Evolutionary conservation across 495 filamentous ascomycete species (phyloP), one percentile per base, ranked within the genome.

Genomic region (Thermothielavioides terrestris): DNA sequence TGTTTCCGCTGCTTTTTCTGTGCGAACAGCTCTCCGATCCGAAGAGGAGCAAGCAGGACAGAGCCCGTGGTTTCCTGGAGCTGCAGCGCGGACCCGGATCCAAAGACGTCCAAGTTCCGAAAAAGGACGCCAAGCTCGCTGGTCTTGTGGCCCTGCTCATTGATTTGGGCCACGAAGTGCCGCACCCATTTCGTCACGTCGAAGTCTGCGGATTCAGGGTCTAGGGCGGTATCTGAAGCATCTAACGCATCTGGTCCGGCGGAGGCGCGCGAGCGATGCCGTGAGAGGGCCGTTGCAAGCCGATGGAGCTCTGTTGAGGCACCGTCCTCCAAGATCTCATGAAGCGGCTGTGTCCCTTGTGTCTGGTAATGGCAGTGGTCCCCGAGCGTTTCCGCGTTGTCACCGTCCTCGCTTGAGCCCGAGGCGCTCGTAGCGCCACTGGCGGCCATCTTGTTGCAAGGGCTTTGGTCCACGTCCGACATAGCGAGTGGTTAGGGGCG

Each of bases 1-100:
- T 86, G 69, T 43, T 61, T 63, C 5, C 26, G 51, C 27, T 52
- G 30, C 34, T 54, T 54, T 15, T 59, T 59, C 11, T 55, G 56
- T 10, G 65, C 62, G 7, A 79, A 58, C 30, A 70, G 59, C 15
- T 78, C 69, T n/a, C 68, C 66, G 1, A 72, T 56, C 9, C 74
- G 62, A 23, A 80, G 66, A 1, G 74, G 78, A 0, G 70, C 66
- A 28, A 70, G 50, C n/a, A 78, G 52, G 4, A 77, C 52, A 7
- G 72, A 74, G 4, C 62, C 67, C 17, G 80, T 73, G n/a, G 68
- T 77, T n/a, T 75, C 65, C 56, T 82, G 78, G 1, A 80, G 68
- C 42, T 79, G 74, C 15, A 80, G 56, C 5, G 75, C 76, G 17
- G 72, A 63, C 0, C 77, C 77, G 0, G 76, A 72, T 5, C 77